phyloP scores from a whole-genome alignment of 768 basidiomycete species.

The Kwoniella botswanensis region DNA sequence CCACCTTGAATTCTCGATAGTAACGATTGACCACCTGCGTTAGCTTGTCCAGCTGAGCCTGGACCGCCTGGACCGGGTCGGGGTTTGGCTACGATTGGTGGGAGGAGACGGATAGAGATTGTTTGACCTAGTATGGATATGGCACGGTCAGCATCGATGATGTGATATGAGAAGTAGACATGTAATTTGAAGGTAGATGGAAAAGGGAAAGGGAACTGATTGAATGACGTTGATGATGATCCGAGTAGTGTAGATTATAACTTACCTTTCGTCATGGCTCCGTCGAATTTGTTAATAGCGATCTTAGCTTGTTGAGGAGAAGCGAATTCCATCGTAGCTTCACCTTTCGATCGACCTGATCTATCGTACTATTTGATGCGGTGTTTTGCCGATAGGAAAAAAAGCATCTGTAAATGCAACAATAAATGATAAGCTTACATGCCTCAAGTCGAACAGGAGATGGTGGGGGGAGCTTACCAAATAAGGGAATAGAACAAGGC shows the following conservation, averaged over 20 bases:
- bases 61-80: conserved; percentile 20
- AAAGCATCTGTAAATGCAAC: not conserved
- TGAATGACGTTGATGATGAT: too few relatives aligned
- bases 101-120: conserved; percentile 48
- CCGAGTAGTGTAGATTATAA: too few relatives aligned
- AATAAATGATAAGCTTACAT: not conserved
- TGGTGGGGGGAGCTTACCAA: conserved; percentile 30
- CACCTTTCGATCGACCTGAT: conserved; percentile 87
- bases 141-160: not conserved
- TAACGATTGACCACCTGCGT: conserved; percentile 33
- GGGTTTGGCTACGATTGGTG: conserved; percentile 32
- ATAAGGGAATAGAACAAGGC: conserved; percentile 48
- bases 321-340: conserved; percentile 79
- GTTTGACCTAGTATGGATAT: conserved; percentile 43
- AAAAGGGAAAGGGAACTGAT: too few relatives aligned
- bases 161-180: not conserved
- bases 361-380: conserved; percentile 76
- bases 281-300: conserved; percentile 83
- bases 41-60: conserved; percentile 10
- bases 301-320: conserved; percentile 75
- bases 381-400: not conserved
- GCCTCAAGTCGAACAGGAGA: not conserved
- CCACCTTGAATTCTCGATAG: conserved; percentile 46
- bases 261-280: conserved; percentile 84
- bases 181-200: too few relatives aligned